phyloP scores from a whole-genome alignment of 345 rosid species.

The Ricinus communis region DNA sequence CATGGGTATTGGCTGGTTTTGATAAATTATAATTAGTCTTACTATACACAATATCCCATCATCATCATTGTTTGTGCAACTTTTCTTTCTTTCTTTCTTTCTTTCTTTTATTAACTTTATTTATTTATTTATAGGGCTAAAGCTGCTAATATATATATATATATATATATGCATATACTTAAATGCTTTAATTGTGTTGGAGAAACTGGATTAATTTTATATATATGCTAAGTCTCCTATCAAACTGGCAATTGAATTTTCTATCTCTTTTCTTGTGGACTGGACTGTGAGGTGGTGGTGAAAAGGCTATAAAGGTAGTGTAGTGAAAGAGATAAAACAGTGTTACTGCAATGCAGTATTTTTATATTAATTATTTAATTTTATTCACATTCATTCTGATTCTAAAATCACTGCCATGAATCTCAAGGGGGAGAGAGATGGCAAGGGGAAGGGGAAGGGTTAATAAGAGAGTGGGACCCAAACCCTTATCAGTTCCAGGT shows the following conservation, averaged over 20 bases:
- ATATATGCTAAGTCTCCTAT: conserved; percentile 30
- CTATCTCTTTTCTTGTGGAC: neutral
- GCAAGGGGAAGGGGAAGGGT: neutral
- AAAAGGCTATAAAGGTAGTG: conserved; percentile 18
- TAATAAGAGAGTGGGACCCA: conserved; percentile 37
- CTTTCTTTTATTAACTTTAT: neutral
- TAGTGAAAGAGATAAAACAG: conserved; percentile 35
- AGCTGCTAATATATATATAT: neutral
- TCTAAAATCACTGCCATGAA: conserved; percentile 34
- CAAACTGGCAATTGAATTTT: conserved; percentile 26
- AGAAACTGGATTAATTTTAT: conserved; percentile 17
- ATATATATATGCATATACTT: neutral
- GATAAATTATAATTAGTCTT: conserved; percentile 1
- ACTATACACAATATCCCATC: conserved; percentile 22
- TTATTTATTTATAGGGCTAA: neutral
- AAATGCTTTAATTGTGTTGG: conserved; percentile 3
- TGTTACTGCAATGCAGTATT: conserved; percentile 18
- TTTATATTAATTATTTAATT: neutral
- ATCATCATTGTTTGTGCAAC: conserved; percentile 32
- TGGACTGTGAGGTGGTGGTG: neutral
- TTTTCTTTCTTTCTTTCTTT: neutral
- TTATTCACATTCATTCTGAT: conserved; percentile 16
- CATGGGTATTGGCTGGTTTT: conserved; percentile 33
- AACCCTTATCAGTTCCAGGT: conserved; percentile 63
- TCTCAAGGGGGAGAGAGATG: conserved; percentile 27